phyloP scores from a whole-genome alignment of 1,284 basidiomycete species.

The Melampsora abietis-canadensis region DNA sequence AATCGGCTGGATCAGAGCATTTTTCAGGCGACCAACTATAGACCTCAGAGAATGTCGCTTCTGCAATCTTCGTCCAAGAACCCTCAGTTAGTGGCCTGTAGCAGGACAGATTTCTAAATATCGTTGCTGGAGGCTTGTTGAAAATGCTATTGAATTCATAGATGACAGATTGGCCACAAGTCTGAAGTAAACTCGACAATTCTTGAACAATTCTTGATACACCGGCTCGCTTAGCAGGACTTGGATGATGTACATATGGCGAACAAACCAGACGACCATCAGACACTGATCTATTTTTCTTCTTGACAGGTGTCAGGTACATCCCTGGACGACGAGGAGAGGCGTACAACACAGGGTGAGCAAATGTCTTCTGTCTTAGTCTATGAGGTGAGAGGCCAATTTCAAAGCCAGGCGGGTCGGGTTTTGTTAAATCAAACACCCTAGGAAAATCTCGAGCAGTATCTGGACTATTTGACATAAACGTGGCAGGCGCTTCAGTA shows the following conservation, averaged over 20 bases:
- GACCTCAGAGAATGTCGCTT: slow-evolving; percentile 40
- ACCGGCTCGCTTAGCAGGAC: background rate
- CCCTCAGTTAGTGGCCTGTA: slow-evolving; percentile 16
- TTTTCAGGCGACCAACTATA: slow-evolving; percentile 18
- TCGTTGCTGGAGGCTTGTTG: background rate
- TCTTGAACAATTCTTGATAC: slow-evolving; percentile 6
- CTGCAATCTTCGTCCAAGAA: slow-evolving; percentile 30
- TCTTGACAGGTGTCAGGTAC: background rate
- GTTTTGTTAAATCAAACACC: background rate
- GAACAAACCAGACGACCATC: slow-evolving; percentile 8
- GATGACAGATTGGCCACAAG: slow-evolving; percentile 23
- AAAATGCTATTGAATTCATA: slow-evolving; percentile 23
- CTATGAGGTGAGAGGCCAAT: no score
- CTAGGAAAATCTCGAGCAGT: background rate
- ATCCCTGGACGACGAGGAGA: slow-evolving; percentile 6
- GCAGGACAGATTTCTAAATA: background rate
- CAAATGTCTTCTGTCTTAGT: background rate
- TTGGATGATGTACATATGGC: slow-evolving; percentile 13
- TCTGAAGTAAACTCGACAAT: slow-evolving; percentile 22
- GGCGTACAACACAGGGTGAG: background rate
- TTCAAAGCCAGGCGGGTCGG: slow-evolving; percentile 3
- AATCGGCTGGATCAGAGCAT: background rate
- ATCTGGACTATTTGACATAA: background rate
- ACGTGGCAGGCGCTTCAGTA: background rate
- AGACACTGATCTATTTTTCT: background rate